Base-by-base conservation (phyloP, 306 rosid species). In the Lablab purpureus region DNA sequence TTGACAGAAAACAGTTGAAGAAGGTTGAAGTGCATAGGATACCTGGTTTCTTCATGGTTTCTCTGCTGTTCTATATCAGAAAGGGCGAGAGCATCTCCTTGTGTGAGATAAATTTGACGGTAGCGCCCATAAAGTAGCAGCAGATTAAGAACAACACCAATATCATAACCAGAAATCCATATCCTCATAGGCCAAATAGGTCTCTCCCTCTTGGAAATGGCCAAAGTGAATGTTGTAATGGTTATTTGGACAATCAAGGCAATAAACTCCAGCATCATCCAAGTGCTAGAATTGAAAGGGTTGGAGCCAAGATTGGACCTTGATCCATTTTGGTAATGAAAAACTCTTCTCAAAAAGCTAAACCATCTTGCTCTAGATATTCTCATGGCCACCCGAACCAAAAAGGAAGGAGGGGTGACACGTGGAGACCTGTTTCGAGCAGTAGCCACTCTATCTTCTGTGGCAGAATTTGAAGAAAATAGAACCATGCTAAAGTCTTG, bases 141-240 rank as follows among this genome's bases (percentile, higher is more conserved):
- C 56, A 95, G 73, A 82, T 87, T 89, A 70, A 95, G 98, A 68
- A 85, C 19, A 79, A 94, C 93, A 0, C 98, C 98, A 80, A 93
- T 87, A 74, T 90, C 92, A 83, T 95, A 93, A 63, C 98, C 98
- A 76, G 87, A 69, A 41, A 91, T 84, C 99, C 99, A 95, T 56
- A 91, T 59, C 85, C 99, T 95, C 98, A 95, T 91, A 49, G 99
- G 99, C 99, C 98, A 93, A 89, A 95, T 77, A 37, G 99, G 99
- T 77, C 67, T 92, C 84, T 95, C 98, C 68, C 23, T 87, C 85
- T 88, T 84, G 0, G 99, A 93, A 82, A 89, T 79, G 34, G 87
- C 84, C 81, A 95, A 75, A 77, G 81, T 88, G 66, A 87, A 80
- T 4, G 92, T 86, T 13, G 89, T 71, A 82, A 89, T 64, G 23